Conservation (phyloP, 225 moss, liverwort and hornwort species). For the Pleurozium schreberi region DNA sequence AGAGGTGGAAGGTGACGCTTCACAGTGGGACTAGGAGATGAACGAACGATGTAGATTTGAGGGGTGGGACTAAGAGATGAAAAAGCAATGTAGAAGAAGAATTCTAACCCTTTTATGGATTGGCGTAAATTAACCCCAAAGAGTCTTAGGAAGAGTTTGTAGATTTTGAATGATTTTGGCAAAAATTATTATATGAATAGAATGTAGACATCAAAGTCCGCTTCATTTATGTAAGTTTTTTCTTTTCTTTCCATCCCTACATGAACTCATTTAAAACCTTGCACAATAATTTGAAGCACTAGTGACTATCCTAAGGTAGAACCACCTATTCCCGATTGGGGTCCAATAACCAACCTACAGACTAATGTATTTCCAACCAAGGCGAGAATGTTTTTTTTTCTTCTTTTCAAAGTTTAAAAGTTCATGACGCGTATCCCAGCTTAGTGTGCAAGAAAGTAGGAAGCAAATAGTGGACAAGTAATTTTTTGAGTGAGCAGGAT, state of each 20-base stretch:
- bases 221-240: not conserved
- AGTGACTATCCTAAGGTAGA: too few relatives aligned
- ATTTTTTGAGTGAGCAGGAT: too few relatives aligned
- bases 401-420: too few relatives aligned
- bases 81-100: too few relatives aligned
- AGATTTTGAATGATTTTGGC: not conserved
- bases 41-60: fast-evolving
- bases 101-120: not conserved
- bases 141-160: fast-evolving
- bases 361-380: too few relatives aligned
- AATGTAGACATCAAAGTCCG: not conserved
- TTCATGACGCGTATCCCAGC: too few relatives aligned
- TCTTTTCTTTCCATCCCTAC: not conserved
- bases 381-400: too few relatives aligned
- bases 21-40: not conserved
- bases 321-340: too few relatives aligned
- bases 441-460: too few relatives aligned
- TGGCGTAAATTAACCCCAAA: fast-evolving
- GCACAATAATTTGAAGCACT: not conserved
- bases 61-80: not conserved
- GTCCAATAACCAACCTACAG: too few relatives aligned
- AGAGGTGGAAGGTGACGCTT: not conserved
- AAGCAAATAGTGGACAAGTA: too few relatives aligned
- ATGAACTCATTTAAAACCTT: not conserved
- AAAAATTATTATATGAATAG: too few relatives aligned